phyloP scores from a whole-genome alignment of 2,329 filamentous ascomycete species.

The Cladosporium oxysporum region DNA sequence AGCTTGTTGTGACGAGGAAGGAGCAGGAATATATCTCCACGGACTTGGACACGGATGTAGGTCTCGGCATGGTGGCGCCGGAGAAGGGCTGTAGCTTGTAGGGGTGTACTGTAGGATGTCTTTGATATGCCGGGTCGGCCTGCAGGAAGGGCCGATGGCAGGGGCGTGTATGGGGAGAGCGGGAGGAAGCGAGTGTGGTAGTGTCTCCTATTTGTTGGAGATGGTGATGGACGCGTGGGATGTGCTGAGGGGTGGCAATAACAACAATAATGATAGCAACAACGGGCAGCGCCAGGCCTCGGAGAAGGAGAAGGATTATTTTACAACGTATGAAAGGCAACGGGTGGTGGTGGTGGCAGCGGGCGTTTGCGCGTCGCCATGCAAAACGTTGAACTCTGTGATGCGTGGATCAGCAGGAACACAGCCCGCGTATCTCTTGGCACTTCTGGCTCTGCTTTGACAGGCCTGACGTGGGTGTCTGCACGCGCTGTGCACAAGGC shows the following conservation, averaged over 20 bases:
- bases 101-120: neutral
- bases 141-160: neutral
- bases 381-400: constrained; percentile 5
- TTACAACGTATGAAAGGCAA: neutral
- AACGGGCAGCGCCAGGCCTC: neutral
- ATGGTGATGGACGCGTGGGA: neutral
- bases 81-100: neutral
- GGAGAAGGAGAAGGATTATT: neutral
- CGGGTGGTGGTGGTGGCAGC: neutral
- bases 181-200: neutral
- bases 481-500: neutral
- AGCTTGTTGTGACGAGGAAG: neutral
- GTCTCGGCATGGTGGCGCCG: neutral
- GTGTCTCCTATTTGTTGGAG: neutral
- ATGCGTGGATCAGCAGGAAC: neutral
- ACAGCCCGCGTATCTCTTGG: constrained; percentile 11
- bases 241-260: neutral
- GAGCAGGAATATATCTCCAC: neutral
- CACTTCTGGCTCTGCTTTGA: neutral
- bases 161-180: neutral
- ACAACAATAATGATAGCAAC: neutral
- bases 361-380: constrained; percentile 7
- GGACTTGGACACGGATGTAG: neutral
- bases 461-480: neutral
- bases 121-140: neutral